phyloP scores from a whole-genome alignment of 148 eudicot genomes.

The Dianthus caryophyllus region DNA sequence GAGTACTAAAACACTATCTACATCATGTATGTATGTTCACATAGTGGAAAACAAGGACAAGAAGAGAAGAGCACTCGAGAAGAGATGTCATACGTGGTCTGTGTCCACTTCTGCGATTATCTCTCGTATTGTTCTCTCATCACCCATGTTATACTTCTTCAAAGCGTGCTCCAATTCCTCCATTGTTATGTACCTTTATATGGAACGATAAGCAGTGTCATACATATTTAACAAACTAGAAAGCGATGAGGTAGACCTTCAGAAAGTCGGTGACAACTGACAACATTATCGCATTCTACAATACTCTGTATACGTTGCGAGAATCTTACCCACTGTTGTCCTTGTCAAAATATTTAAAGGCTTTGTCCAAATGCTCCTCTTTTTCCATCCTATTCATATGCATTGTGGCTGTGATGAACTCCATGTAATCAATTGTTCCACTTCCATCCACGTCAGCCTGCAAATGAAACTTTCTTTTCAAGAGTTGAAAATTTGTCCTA shows the following conservation, averaged over 20 bases:
- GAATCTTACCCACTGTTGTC: conserved; percentile 89
- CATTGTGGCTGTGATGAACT: conserved; percentile 95
- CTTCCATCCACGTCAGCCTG: conserved; percentile 98
- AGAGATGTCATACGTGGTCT: conserved; percentile 52
- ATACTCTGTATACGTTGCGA: not conserved
- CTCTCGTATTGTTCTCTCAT: conserved; percentile 80
- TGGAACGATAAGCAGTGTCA: conserved; percentile 12
- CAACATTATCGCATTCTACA: not conserved
- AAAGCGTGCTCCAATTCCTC: conserved; percentile 84
- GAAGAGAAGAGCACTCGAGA: conserved; percentile 8
- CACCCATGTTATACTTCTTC: conserved; percentile 94
- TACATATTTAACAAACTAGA: not conserved
- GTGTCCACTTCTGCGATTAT: conserved; percentile 95
- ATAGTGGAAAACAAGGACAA: not conserved
- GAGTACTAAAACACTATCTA: not conserved
- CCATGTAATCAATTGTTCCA: conserved; percentile 95
- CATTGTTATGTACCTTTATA: conserved; percentile 73
- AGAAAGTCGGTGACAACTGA: not conserved
- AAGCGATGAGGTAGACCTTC: not conserved
- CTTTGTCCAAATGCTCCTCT: conserved; percentile 78
- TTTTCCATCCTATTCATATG: conserved; percentile 91
- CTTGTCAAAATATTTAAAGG: conserved; percentile 85
- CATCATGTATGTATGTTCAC: not conserved
- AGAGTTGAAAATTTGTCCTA: not conserved
- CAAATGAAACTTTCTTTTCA: conserved; percentile 6